Evolutionary conservation across 192 early-diverging fungal species (phyloP), one percentile per base, ranked within the genome.

Genomic region (Coemansia nantahalensis): DNA sequence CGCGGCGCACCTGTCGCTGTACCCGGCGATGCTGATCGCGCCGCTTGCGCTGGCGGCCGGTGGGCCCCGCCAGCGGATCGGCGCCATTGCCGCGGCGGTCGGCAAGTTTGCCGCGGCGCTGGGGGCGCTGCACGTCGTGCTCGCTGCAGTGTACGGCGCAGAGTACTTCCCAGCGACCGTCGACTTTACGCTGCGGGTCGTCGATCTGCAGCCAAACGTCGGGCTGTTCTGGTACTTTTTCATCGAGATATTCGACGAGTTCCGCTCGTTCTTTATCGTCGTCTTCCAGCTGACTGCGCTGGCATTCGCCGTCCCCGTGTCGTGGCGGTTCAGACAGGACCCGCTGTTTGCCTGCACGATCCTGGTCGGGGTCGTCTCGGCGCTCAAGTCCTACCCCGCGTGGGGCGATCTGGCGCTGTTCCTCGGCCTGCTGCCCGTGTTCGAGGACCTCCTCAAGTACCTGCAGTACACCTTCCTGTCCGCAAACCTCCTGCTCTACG

Each of bases 201-300:
- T 83, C 34, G 97, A 99, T 49, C 66, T 99, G 57, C 89, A 89
- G n/a, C 97, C 95, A 2, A 99, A 95, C 70, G 80, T 96, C 21
- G 97, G 97, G 6, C 62, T 97, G 46, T 96, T 84, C 59, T 99
- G 97, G 97, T 99, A 99, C 77, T 95, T 99, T 72, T 95, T 97
- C 73, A 97, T 92, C 44, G 97, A 99, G 66, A 94, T 99, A 68
- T 99, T 99, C 81, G 95, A 99, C 63, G 90, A 95, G 50, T 99
- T 97, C 82, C 83, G 97, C 24, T 56, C 81, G 7, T 97, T 99
- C 62, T 99, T 97, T 67, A 53, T 93, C 58, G 65, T 85, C 16
- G 93, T 95, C 3, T 97, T 99, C 65, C 95, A 99, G 71, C 74
- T 98, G 23, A 88, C 92, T n/a, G 82, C 84, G 10, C 86, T 97